Percentiles rank a stretch among this genome's conserved stretches.
These are phyloP conservation scores for Albophoma yamanashiensis DNA, from an alignment of 2,329 filamentous ascomycete species.

Conservation along the genomic window DNA sequence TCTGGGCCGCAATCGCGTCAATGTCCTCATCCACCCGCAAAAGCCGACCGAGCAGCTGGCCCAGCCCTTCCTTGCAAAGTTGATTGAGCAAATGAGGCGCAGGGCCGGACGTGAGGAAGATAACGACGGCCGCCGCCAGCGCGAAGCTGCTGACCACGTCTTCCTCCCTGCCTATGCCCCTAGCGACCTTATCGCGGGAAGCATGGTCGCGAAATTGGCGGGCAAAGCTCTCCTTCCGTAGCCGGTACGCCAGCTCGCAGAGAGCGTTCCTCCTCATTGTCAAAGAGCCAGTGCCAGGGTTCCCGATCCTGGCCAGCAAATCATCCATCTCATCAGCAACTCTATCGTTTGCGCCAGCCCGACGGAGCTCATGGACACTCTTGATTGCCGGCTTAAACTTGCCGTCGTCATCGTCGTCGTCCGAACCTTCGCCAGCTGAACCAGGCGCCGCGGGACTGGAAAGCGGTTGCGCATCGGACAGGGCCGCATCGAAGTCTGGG, in stretches of 20 bases:
- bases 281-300: constrained; percentile 31
- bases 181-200: constrained; percentile 58
- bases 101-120: constrained; percentile 49
- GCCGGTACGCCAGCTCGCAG: constrained; percentile 47
- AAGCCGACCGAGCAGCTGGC: constrained; percentile 43
- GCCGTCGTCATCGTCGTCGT: constrained; percentile 29
- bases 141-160: constrained; percentile 54
- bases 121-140: constrained; percentile 51
- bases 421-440: constrained; percentile 13
- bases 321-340: constrained; percentile 58
- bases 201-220: constrained; percentile 65
- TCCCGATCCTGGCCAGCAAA: constrained; percentile 48
- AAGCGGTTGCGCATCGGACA: constrained; percentile 10
- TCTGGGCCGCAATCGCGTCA: constrained; percentile 48
- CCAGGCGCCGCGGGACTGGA: constrained; percentile 12
- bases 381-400: constrained; percentile 41
- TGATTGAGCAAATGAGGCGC: constrained; percentile 49
- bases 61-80: constrained; percentile 42
- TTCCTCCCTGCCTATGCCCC: constrained; percentile 45
- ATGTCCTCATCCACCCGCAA: constrained; percentile 46
- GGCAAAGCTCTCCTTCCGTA: constrained; percentile 52
- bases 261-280: constrained; percentile 48
- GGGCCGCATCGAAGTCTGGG: constrained; percentile 9
- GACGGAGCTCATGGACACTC: constrained; percentile 54
- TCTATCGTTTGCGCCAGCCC: constrained; percentile 55